These are phyloP conservation scores for Kwoniella sp. DNA, from an alignment of 768 basidiomycete genomes.

Conservation along the genomic window DNA sequence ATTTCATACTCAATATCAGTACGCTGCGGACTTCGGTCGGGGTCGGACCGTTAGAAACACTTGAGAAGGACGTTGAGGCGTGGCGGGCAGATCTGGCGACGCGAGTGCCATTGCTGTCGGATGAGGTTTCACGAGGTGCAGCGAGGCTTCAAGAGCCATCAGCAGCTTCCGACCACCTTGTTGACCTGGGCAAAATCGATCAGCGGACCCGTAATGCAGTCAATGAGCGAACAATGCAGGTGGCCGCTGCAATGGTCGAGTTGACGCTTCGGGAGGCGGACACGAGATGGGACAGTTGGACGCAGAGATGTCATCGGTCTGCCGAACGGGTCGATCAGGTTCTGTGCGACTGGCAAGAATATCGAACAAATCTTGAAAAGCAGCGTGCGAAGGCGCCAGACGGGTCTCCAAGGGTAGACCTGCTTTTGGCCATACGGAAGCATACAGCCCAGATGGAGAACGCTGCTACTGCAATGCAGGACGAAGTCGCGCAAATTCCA, in stretches of 20 bases:
- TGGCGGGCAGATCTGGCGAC: slow-evolving; percentile 2
- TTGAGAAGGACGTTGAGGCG: neutral
- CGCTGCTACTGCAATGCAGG: neutral
- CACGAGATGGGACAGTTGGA: neutral
- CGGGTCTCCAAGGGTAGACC: neutral
- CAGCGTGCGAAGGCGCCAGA: neutral
- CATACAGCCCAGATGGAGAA: neutral
- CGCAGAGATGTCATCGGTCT: neutral
- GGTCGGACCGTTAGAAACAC: neutral
- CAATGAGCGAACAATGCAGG: slow-evolving; percentile 7
- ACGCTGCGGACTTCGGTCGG: neutral
- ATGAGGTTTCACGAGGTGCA: neutral
- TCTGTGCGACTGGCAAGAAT: neutral
- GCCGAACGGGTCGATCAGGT: slow-evolving; percentile 5
- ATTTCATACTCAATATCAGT: neutral
- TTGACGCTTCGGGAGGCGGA: too few species aligned
- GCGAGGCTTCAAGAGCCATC: too few species aligned
- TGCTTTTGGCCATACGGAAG: neutral
- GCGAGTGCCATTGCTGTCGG: slow-evolving; percentile 4
- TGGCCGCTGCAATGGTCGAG: slow-evolving; percentile 9
- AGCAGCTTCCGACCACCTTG: too few species aligned
- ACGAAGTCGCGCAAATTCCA: neutral
- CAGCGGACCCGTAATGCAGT: slow-evolving; percentile 5
- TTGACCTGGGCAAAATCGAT: neutral
- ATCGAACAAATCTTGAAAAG: neutral